phyloP scores from a whole-genome alignment of 179 eudicot species.

The Corrigiola litoralis region DNA sequence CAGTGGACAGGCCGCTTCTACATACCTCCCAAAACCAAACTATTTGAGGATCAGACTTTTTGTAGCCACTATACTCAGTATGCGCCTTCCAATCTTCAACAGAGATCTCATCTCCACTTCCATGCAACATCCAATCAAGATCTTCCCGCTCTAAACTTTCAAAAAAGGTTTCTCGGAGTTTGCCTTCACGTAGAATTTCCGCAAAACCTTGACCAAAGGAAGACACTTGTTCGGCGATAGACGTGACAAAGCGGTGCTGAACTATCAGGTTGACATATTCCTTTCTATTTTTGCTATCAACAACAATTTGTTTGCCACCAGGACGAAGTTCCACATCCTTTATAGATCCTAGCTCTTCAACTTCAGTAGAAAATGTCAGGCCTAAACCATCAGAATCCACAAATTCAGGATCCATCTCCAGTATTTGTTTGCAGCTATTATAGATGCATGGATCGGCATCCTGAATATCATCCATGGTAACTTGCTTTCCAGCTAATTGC shows the following conservation, averaged over 20 bases:
- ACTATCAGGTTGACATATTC: conserved; percentile 63
- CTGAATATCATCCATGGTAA: conserved; percentile 69
- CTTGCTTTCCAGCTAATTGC: conserved; percentile 59
- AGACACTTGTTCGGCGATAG: conserved; percentile 55
- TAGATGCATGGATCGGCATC: conserved; percentile 85
- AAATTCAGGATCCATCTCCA: conserved; percentile 77
- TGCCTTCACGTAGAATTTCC: conserved; percentile 49
- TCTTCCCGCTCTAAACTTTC: conserved; percentile 67
- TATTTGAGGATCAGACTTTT: conserved; percentile 69
- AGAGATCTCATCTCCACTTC: conserved; percentile 57
- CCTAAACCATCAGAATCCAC: conserved; percentile 83
- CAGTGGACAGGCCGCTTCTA: conserved; percentile 13
- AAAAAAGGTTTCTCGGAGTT: conserved; percentile 39
- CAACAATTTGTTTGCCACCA: conserved; percentile 50
- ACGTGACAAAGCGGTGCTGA: conserved; percentile 60
- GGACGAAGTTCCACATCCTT: conserved; percentile 69
- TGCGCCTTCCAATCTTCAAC: conserved; percentile 93
- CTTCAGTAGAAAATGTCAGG: conserved; percentile 76
- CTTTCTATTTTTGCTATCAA: conserved; percentile 68
- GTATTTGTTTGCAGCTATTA: conserved; percentile 78
- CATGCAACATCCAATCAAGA: conserved; percentile 80
- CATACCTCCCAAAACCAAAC: conserved; percentile 98
- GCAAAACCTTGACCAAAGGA: conserved; percentile 68
- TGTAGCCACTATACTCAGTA: conserved; percentile 75
- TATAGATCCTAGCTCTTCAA: conserved; percentile 70